Evolutionary conservation across 805 yeast genomes (phyloP), one percentile per base, ranked within the genome.

Genomic region (Pichia cabralensis): DNA sequence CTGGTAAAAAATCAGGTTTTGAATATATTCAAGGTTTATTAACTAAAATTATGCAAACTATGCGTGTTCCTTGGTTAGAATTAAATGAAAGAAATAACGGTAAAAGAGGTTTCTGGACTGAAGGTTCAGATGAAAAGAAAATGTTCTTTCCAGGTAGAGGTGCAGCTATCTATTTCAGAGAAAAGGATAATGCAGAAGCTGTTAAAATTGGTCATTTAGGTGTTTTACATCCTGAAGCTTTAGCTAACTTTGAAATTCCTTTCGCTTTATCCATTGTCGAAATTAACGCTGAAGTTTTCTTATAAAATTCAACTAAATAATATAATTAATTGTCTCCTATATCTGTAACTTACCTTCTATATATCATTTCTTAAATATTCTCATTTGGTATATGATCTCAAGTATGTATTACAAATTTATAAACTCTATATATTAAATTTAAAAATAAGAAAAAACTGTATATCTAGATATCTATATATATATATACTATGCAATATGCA

Each of bases 71-170:
- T 29, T 83, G 94, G 92, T 61, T 81, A 40, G 77, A 71, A 41
- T 68, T 71, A 42, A 70, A 75, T 12, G 56, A 53, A 25, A 54
- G 69, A 25, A 53, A 61, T 26, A 68, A 62, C 35, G 59, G 64
- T 26, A 70, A 64, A 41, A 82, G 92, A 64, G 96, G 96, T 35
- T 82, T 75, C 62, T 82, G 92, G 92, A 80, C 81, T 39, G 82
- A 76, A 58, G 77, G 80, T 55, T 83, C 77, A 51, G 61, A 60
- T 34, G 65, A 68, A 19, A 69, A 76, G 54, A 69, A 76, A 32
- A 80, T 88, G 40, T 89, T 70, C 63, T 92, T 92, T 81, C 95
- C 96, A 26, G 98, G 97, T 27, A 80, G 98, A 67, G 96, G 96
- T 42, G 98, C 98, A 34, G 78, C 74, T 52, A 70, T 92, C 43